Percentiles rank a stretch among this genome's conserved stretches.
Conservation (phyloP, 1,284 basidiomycete genomes). For the Macrocystidia cucumis region DNA sequence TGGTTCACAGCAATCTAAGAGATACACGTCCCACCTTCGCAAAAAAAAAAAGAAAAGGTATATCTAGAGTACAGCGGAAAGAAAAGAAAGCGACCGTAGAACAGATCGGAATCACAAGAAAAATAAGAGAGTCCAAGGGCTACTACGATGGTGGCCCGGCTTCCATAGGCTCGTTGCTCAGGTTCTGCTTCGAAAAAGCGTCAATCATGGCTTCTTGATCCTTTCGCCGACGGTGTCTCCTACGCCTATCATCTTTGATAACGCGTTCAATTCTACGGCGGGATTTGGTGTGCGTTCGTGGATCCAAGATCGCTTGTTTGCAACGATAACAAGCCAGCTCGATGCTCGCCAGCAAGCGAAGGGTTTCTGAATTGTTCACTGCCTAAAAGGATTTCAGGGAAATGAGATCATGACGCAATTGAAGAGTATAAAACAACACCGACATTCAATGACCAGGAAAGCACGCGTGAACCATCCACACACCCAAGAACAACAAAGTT, state of each 20-base stretch:
- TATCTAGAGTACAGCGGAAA: slow-evolving; percentile 1
- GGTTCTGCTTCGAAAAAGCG: slow-evolving; percentile 59
- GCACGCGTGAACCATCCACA: slow-evolving; percentile 59
- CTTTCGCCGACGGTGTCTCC: slow-evolving; percentile 69
- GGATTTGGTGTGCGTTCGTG: slow-evolving; percentile 50
- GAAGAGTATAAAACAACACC: slow-evolving; percentile 13
- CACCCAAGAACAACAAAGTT: slow-evolving; percentile 77
- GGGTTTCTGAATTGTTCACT: slow-evolving; percentile 70
- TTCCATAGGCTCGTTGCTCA: slow-evolving; percentile 26
- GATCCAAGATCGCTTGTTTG: slow-evolving; percentile 57
- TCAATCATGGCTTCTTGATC: slow-evolving; percentile 75
- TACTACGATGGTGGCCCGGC: slow-evolving; percentile 6
- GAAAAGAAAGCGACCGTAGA: no score
- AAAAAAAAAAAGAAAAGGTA: background rate
- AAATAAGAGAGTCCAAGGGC: no score
- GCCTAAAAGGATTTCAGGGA: slow-evolving; percentile 38
- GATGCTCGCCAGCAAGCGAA: slow-evolving; percentile 70
- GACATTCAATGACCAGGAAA: slow-evolving; percentile 82
- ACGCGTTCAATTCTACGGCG: slow-evolving; percentile 65
- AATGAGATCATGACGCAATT: background rate
- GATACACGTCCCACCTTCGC: background rate
- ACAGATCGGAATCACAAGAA: no score
- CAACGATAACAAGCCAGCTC: slow-evolving; percentile 74
- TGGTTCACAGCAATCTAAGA: background rate
- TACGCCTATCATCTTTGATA: slow-evolving; percentile 74